Evolutionary conservation across 768 basidiomycete genomes (phyloP), one percentile per base, ranked within the genome.

Genomic region (Suillus spraguei): DNA sequence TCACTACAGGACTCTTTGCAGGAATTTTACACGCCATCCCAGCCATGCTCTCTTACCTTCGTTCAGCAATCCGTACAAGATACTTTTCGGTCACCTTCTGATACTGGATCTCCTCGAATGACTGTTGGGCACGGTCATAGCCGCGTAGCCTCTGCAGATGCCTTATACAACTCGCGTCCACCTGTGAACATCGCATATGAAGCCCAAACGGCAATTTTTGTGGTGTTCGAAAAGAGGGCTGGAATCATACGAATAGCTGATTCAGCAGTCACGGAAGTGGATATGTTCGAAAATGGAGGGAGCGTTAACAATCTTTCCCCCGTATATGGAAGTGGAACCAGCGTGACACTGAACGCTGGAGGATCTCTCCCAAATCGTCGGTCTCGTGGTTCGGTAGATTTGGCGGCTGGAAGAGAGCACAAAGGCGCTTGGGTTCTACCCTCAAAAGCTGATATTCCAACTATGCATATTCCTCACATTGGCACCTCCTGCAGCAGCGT

Each of bases 221-320:
- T 92, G 62, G 78, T 88, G 28, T 95, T 95, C 71, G 93, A 95
- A 74, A 94, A 94, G 78, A 95, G 91, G 70, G 92, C 92, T 3
- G 85, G 87, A n/a, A 78, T 91, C 75, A 93, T 95, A 67, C 89
- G 93, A 24, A 72, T 94, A 28, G 85, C 86, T 6, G 92, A 94
- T 73, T 86, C 93, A 36, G 87, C 90, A 28, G 93, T 93, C 8
- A 85, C 88, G 39, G 93, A 95, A 72, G 81, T 94, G 32, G 87
- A 90, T 47, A 75, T 93, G 61, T 83, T 81, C 64, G 83, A 84
- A 14, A 59, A 67, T 6, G 66, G 64, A 60, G 61, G 68, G 46
- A 55, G 49, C 50, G 11, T 41, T 13, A 49, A 44, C 60, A 49
- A 62, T 24, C 41, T 59, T 54, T 59, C 60, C 38, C 53, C 50